Conservation (phyloP, 768 basidiomycete species). For the Dentipellis sp. region DNA sequence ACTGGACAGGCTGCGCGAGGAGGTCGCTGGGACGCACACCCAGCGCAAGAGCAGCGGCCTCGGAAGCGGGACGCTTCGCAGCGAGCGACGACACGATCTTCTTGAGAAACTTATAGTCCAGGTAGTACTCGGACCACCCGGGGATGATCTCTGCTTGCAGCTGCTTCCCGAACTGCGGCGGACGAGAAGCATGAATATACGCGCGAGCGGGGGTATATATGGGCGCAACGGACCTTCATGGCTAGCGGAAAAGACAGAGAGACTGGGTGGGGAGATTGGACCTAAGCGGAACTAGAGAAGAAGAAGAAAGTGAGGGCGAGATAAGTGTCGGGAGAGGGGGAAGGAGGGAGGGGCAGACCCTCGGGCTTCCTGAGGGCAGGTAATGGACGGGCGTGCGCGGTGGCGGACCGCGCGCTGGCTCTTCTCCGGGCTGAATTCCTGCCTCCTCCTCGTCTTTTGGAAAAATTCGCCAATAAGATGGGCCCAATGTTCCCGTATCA, state of each 20-base stretch:
- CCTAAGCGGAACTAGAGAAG: not conserved
- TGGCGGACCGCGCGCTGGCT: too few relatives aligned
- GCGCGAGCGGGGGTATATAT: constrained; percentile 4
- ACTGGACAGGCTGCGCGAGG: constrained; percentile 22
- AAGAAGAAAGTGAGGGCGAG: too few relatives aligned
- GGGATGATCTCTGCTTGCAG: constrained; percentile 95
- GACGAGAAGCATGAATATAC: not conserved
- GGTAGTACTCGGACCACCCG: constrained; percentile 92
- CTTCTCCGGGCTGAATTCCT: too few relatives aligned
- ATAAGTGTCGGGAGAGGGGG: too few relatives aligned
- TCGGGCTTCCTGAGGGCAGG: not conserved
- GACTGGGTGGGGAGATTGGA: not conserved
- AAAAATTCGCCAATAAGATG: not conserved
- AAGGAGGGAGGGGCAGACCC: not conserved
- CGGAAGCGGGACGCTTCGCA: constrained; percentile 82
- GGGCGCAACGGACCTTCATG: constrained; percentile 23
- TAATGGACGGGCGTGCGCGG: too few relatives aligned
- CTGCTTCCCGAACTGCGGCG: constrained; percentile 87
- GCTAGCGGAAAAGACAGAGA: not conserved
- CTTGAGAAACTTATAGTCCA: constrained; percentile 98
- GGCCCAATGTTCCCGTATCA: not conserved
- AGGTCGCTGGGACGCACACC: constrained; percentile 67
- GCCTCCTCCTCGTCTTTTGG: too few relatives aligned
- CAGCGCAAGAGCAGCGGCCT: constrained; percentile 79
- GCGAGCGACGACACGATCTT: constrained; percentile 96